These are phyloP conservation scores for Tuber magnatum DNA, from an alignment of 495 filamentous ascomycete genomes.

Conservation along the genomic window DNA sequence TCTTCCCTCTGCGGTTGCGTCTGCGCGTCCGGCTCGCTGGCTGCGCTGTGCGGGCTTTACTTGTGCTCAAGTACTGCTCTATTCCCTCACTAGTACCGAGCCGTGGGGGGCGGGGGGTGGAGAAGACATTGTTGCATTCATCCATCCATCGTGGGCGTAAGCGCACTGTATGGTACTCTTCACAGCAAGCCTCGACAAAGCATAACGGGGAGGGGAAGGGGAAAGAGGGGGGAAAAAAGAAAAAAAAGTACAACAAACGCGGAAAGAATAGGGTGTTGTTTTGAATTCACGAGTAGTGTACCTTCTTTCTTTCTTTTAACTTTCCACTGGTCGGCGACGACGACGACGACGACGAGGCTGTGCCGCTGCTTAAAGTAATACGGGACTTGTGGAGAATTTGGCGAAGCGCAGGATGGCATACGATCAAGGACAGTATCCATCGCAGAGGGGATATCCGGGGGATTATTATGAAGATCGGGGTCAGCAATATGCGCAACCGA, in stretches of 20 bases:
- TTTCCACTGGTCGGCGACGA: not conserved
- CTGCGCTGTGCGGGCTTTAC: not conserved
- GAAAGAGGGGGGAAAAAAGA: not conserved
- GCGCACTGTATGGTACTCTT: not conserved
- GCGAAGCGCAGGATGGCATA: not conserved
- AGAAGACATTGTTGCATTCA: not conserved
- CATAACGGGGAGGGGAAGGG: not conserved
- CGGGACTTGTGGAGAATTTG: not conserved
- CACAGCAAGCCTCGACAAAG: not conserved
- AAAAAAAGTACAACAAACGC: not conserved
- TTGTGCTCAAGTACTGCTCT: not conserved
- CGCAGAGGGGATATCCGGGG: not conserved
- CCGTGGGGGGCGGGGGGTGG: not conserved
- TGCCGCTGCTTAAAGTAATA: not conserved
- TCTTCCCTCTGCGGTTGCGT: not conserved
- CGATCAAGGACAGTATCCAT: not conserved
- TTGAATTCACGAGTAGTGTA: not conserved
- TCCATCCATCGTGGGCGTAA: not conserved
- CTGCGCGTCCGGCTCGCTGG: not conserved
- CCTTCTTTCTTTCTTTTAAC: not conserved
- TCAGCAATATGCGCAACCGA: constrained; percentile 3
- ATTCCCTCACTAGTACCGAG: not conserved
- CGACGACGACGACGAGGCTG: not conserved
- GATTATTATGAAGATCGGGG: not conserved
- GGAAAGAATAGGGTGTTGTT: not conserved